Percentiles rank a stretch among this genome's conserved stretches.
Evolutionary conservation across 169 alveolate species (phyloP).

Genomic region (Cryptosporidium bovis): DNA sequence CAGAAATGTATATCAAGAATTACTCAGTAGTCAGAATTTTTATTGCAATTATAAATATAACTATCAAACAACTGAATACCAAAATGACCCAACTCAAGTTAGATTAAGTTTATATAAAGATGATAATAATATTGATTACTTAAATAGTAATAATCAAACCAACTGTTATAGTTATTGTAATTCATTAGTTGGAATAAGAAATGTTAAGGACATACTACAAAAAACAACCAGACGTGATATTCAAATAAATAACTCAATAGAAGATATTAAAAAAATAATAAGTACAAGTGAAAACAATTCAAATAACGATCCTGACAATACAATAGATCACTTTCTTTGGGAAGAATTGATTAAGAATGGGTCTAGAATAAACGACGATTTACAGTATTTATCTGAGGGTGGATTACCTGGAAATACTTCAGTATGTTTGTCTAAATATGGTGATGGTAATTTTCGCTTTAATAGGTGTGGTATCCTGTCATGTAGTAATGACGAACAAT

Average conservation of each 20-base stretch:
- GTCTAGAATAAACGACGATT: slow-evolving; percentile 56
- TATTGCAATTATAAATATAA: neutral
- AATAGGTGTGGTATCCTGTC: neutral
- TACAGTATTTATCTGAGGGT: slow-evolving; percentile 55
- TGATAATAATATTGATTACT: neutral
- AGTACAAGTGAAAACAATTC: neutral
- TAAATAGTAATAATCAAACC: neutral
- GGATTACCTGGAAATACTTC: slow-evolving; percentile 60
- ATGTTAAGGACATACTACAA: slow-evolving; percentile 39
- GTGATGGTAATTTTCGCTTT: slow-evolving; percentile 49
- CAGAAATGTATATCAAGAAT: slow-evolving; percentile 3
- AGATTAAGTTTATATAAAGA: neutral
- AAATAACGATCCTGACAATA: neutral
- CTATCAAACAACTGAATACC: neutral
- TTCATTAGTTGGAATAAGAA: slow-evolving; percentile 18
- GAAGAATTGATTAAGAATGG: slow-evolving; percentile 6
- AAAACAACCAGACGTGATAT: slow-evolving; percentile 42
- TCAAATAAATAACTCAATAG: slow-evolving; percentile 5
- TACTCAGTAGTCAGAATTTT: slow-evolving; percentile 5
- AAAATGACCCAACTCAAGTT: neutral
- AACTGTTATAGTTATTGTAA: neutral
- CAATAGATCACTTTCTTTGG: neutral
- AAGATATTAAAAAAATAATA: slow-evolving; percentile 34
- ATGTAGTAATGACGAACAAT: neutral
- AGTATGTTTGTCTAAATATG: slow-evolving; percentile 14